Conservation (phyloP, 2,329 filamentous ascomycete species). For the Sclerotinia subarctica region DNA sequence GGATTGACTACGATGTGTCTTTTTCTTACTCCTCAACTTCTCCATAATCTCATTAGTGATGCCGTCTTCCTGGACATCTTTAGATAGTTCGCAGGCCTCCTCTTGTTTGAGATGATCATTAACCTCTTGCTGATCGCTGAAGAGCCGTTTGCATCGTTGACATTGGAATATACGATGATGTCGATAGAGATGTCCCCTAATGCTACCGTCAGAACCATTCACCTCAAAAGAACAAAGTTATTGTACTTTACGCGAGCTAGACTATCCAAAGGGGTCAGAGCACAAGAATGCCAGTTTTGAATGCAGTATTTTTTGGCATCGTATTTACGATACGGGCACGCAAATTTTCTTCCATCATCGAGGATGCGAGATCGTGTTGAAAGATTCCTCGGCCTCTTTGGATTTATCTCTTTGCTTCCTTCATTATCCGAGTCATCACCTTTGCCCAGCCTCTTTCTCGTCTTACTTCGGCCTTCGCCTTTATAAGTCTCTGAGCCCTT, state of each 20-base stretch:
- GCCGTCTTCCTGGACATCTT: too few species aligned
- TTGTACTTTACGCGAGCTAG: slow-evolving; percentile 25
- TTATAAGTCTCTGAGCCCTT: too few species aligned
- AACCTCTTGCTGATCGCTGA: slow-evolving; percentile 15
- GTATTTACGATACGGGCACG: slow-evolving; percentile 9
- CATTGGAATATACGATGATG: slow-evolving; percentile 24
- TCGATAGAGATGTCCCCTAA: slow-evolving; percentile 25
- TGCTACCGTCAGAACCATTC: too few species aligned
- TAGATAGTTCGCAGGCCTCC: too few species aligned
- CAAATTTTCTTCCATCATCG: too few species aligned
- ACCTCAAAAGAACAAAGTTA: neutral
- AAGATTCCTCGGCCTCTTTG: too few species aligned
- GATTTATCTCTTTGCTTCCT: too few species aligned
- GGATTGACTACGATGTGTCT: slow-evolving; percentile 22
- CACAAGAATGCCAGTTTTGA: slow-evolving; percentile 21
- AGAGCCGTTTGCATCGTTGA: slow-evolving; percentile 21
- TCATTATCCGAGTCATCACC: too few species aligned
- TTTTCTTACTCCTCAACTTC: slow-evolving; percentile 23
- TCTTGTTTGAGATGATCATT: slow-evolving; percentile 8
- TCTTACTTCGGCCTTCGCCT: too few species aligned
- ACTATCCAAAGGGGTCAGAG: slow-evolving; percentile 16
- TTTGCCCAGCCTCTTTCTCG: too few species aligned
- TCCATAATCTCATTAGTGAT: slow-evolving; percentile 11
- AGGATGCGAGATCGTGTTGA: too few species aligned
- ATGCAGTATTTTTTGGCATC: slow-evolving; percentile 23